Base-by-base conservation (phyloP, 176 grass and related monocot species). In the Paspalum notatum region DNA sequence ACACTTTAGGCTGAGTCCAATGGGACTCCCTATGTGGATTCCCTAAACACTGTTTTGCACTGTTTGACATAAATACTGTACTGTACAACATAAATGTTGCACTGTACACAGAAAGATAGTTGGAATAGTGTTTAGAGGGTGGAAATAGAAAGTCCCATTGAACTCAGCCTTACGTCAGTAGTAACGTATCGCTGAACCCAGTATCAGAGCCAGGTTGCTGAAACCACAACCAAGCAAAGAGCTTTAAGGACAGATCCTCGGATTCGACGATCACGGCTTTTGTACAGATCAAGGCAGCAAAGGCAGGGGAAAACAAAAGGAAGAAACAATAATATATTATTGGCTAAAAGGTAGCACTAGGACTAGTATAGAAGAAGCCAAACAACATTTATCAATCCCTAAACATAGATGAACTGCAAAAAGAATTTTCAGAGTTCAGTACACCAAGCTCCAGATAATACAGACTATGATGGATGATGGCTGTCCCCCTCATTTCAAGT, bases 391-490 rank as follows among this genome's bases (percentile, higher is more conserved):
- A 85, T 82, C 80, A 81, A 85, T 80, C 81, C 85, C 91, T 94
- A 91, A 80, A 85, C 89, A 85, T 77, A 83, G 89, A 91, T 84
- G 78, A 84, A 94, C 91, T 91, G 89, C 88, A 89, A 94, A 94
- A 94, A 89, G 91, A 94, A 91, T 91, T 82, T 85, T 77, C 83
- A 85, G 87, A 87, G 78, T 83, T 88, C 57, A 89, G 82, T 91
- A 91, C 79, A 94, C 62, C 88, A 89, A 91, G 74, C 75, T 88
- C 59, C 85, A 75, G 85, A 91, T 91, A 94, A 91, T 91, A 94
- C 76, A 91, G 71, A 88, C 80, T 82, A 78, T 91, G 77, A 79
- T 67, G 50, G 70, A 82, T 76, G 84, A 85, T 89, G 62, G 68
- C 85, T 94, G 67, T 39, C 79, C 82, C 88, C 91, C 88, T 87